Evolutionary conservation across 116 monocot species (phyloP).

Genomic region (Trichopus zeylanicus): DNA sequence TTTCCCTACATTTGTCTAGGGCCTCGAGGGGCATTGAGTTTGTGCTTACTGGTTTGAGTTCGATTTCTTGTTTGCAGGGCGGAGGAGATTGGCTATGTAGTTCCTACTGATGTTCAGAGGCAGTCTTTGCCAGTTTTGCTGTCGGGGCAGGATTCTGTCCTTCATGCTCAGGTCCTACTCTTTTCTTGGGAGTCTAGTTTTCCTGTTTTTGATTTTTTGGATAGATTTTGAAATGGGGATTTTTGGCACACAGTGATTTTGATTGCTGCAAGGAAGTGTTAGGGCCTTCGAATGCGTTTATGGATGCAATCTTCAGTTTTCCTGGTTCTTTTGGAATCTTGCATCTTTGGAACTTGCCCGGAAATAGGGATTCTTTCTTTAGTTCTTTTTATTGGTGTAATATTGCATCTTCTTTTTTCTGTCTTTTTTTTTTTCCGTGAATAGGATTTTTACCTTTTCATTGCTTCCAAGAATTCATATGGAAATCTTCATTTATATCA

Average conservation of each 20-base stretch:
- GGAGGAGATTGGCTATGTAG: slow-evolving; percentile 63
- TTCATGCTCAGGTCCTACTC: slow-evolving; percentile 79
- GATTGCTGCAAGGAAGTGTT: too few species aligned
- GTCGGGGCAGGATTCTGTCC: slow-evolving; percentile 71
- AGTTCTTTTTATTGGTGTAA: too few species aligned
- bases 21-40: not conserved
- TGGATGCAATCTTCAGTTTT: too few species aligned
- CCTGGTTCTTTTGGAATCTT: too few species aligned
- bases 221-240: not conserved
- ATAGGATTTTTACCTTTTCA: too few species aligned
- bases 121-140: slow-evolving; percentile 76
- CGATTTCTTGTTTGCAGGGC: slow-evolving; percentile 33
- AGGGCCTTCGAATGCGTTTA: too few species aligned
- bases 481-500: too few species aligned
- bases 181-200: slow-evolving; percentile 1
- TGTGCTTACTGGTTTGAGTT: not conserved
- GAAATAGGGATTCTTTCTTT: too few species aligned
- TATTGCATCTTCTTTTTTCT: too few species aligned
- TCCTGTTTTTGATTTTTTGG: not conserved
- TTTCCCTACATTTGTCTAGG: not conserved
- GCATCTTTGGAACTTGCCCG: too few species aligned
- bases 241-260: not conserved
- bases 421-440: too few species aligned
- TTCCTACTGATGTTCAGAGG: slow-evolving; percentile 74
- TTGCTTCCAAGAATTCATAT: too few species aligned